Base-by-base conservation (phyloP, 352 stramenopile genomes). In the Phytophthora macrochlamydospora region DNA sequence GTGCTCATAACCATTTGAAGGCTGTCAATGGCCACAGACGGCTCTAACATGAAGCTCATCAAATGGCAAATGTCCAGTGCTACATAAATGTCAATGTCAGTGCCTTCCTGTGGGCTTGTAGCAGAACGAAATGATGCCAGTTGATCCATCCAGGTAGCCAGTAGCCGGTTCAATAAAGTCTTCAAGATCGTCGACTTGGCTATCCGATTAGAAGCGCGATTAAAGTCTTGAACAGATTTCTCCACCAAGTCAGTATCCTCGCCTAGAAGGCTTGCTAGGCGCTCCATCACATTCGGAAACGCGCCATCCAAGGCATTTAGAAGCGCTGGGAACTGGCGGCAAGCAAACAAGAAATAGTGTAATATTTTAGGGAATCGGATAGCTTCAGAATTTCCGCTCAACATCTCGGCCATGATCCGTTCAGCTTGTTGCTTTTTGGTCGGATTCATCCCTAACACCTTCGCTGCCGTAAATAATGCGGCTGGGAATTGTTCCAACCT, bases 31-130 rank as follows among this genome's bases (percentile, higher is more conserved):
- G 72, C 79, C 4, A 62, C 63, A 1, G 70, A 76, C 13, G 67
- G 58, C 13, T 78, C 64, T 44, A 83, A 11, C 33, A 83, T 67
- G 7, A 70, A 46, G 24, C 57, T 51, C 79, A 86, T 83, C 50
- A 88, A 73, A 42, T 80, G 59, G 13, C 75, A 83, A 43, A 88
- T 74, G 51, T 73, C 73, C 29, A 88, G 24, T n/a, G 53, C 75
- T 29, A 81, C 49, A 60, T 71, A 85, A 44, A 88, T 65, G 52
- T 88, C 38, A 6, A 56, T 9, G 24, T n/a, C 6, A 24, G 7
- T 4, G 2, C 42, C 13, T 8, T 63, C 37, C 13, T 57, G 9
- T 51, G 50, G 52, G 42, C 44, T 37, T 14, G 28, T 12, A 46
- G 32, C n/a, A 56, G 24, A 46, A 24, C 33, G 31, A 43, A 54